Evolutionary conservation across 805 yeast species (phyloP).

Genomic region (Spathaspora arborariae): DNA sequence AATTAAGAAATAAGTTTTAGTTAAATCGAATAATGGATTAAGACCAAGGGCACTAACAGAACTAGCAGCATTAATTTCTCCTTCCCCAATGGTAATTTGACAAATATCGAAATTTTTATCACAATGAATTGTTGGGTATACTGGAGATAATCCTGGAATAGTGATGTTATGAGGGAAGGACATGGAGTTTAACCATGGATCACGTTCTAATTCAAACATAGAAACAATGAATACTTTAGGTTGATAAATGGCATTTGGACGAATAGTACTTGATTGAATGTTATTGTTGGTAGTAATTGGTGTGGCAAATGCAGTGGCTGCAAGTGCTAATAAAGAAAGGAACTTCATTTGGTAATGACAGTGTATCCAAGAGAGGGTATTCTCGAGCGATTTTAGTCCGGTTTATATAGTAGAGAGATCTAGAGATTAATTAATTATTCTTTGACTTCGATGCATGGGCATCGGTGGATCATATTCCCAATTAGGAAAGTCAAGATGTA

Average conservation of each 20-base stretch:
- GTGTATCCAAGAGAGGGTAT: not conserved
- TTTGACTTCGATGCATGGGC: not conserved
- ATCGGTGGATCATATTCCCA: not conserved
- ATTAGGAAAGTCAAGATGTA: not conserved
- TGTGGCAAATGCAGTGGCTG: conserved; percentile 12
- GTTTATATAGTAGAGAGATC: not conserved
- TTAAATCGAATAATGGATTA: conserved; percentile 52
- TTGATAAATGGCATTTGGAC: conserved; percentile 33
- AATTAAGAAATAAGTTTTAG: conserved; percentile 56
- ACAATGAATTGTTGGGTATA: conserved; percentile 56
- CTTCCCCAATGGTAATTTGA: conserved; percentile 66
- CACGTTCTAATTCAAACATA: conserved; percentile 51
- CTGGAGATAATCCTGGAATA: conserved; percentile 63
- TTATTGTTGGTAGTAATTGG: conserved; percentile 13
- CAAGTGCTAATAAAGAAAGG: conserved; percentile 9
- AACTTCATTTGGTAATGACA: conserved; percentile 14
- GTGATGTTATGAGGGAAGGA: conserved; percentile 52
- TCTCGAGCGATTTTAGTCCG: not conserved
- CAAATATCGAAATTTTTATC: conserved; percentile 47
- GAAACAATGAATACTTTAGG: conserved; percentile 57
- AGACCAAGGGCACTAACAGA: conserved; percentile 52
- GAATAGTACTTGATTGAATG: conserved; percentile 22
- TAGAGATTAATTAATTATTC: not conserved
- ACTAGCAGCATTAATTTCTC: conserved; percentile 64
- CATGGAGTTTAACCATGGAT: conserved; percentile 48